Evolutionary conservation across 495 filamentous ascomycete genomes (phyloP), one percentile per base, ranked within the genome.

Genomic region (Penicillium turbatum): DNA sequence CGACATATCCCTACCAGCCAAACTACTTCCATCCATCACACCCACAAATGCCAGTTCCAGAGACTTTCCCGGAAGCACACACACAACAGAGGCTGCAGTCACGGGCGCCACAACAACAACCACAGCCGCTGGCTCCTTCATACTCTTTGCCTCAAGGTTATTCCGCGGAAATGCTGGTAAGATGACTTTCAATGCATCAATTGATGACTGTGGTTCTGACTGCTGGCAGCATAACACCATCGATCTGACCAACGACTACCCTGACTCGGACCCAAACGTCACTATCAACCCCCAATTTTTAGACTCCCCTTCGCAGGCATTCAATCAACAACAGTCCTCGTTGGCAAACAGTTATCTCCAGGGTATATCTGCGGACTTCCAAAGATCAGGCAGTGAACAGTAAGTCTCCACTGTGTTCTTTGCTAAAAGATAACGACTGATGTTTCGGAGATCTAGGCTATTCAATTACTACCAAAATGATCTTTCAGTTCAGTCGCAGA

Each of bases 261-360:
- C 63, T 17, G 63, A 66, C 8, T 26, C 66, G n/a, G 57, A 62
- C 13, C 47, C 64, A 1, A 57, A 34, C 21, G 53, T 68, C 6
- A 74, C 72, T 6, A 76, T 77, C 48, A 70, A 77, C 40, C 74
- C 74, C 0, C 68, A 69, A 21, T 77, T 66, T 48, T 62, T 76
- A 0, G 65, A 64, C 29, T 45, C 67, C 11, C 26, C 62, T 27
- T 27, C 41, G 26, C 64, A 65, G 51, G 47, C 60, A 16, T 50
- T 57, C 19, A 61, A 34, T 29, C 42, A 34, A 36, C 51, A 55
- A 17, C 60, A 60, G 7, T 50, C 55, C 17, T 21, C 60, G 5
- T 43, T 66, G 5, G 53, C 63, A 4, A 66, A 65, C 51, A 61
- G 60, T 32, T 70, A 66, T 35, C 36, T 71, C n/a, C 73, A 70